Conservation (phyloP, 306 rosid genomes). For the Canavalia ensiformis region DNA sequence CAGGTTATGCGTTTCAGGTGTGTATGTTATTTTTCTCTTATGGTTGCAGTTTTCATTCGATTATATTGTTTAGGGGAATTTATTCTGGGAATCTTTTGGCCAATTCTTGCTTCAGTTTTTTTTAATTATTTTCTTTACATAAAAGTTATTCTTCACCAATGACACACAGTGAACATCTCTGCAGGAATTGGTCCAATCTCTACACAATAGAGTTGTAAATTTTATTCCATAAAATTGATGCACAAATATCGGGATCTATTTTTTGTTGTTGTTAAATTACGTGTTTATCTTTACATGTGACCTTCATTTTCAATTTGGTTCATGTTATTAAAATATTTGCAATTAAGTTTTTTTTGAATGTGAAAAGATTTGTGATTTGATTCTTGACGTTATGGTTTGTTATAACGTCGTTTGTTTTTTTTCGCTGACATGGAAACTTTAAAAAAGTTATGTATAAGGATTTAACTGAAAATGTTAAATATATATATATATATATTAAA, state of each 20-base stretch:
- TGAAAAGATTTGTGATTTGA: no score
- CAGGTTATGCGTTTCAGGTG: constrained; percentile 7
- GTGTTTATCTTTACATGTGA: no score
- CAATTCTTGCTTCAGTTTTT: background rate
- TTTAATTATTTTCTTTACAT: background rate
- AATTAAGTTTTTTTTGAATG: no score
- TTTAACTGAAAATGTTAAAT: no score
- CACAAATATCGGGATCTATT: background rate
- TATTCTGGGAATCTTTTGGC: background rate
- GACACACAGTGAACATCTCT: background rate
- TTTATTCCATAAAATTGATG: background rate
- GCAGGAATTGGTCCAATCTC: constrained; percentile 2
- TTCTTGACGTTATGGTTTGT: no score
- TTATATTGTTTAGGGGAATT: background rate
- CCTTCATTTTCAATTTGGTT: no score
- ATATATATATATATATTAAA: no score
- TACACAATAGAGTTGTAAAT: background rate
- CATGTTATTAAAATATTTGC: no score
- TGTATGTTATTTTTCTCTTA: background rate
- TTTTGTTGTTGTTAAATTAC: background rate
- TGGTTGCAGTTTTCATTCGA: background rate
- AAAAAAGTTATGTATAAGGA: no score
- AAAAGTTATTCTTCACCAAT: background rate
- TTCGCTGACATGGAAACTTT: no score
- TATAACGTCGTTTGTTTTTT: no score